Evolutionary conservation across 2,329 filamentous ascomycete genomes (phyloP).

Genomic region (Alternaria gaisen): DNA sequence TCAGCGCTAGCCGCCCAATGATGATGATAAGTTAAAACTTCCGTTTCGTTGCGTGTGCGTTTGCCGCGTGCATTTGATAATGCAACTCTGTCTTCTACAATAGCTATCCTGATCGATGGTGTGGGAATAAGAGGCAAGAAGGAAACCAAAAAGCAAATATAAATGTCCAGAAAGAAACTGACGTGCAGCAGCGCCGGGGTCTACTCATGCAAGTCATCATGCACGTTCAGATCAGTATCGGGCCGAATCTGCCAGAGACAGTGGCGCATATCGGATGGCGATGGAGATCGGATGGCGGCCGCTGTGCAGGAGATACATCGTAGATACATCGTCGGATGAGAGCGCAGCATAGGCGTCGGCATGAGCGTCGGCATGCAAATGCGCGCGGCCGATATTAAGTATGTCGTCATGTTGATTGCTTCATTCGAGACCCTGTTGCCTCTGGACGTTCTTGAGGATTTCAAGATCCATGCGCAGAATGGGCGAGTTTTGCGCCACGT

Average conservation of each 20-base stretch:
- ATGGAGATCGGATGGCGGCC: slow-evolving; percentile 1
- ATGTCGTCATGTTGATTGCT: slow-evolving; percentile 10
- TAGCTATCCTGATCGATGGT: not conserved
- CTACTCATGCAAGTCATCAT: slow-evolving; percentile 18
- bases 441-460: slow-evolving; percentile 67
- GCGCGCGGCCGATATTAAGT: not conserved
- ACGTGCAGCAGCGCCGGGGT: slow-evolving; percentile 9
- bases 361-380: not conserved
- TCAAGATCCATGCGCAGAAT: slow-evolving; percentile 76
- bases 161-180: slow-evolving; percentile 7
- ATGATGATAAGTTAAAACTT: slow-evolving; percentile 21
- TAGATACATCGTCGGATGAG: slow-evolving; percentile 2
- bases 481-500: slow-evolving; percentile 76
- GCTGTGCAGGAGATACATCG: not conserved
- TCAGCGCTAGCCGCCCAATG: slow-evolving; percentile 43
- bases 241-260: slow-evolving; percentile 4
- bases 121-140: slow-evolving; percentile 1
- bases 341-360: not conserved
- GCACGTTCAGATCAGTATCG: slow-evolving; percentile 14
- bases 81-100: not conserved
- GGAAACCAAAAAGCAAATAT: slow-evolving; percentile 5
- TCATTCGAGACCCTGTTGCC: slow-evolving; percentile 27
- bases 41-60: slow-evolving; percentile 3
- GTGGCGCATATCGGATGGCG: slow-evolving; percentile 10
- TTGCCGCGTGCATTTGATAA: slow-evolving; percentile 4